A percentile compares a stretch with the other conserved stretches of the same genome.
These are phyloP conservation scores for Nitzschia putrida DNA, from an alignment of 108 stramenopile genomes.

Conservation along the genomic window DNA sequence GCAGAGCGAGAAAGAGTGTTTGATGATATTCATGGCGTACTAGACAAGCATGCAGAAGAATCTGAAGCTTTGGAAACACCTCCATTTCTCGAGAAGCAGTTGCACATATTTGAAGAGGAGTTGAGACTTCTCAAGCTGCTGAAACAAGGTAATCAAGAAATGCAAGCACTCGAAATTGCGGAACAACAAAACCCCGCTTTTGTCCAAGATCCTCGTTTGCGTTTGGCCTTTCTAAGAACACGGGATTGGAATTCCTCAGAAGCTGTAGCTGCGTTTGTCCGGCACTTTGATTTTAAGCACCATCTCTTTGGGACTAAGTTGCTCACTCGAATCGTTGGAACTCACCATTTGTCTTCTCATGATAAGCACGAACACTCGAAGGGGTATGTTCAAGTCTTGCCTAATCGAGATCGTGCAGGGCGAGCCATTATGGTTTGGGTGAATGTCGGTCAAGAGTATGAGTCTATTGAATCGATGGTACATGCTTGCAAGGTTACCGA, in stretches of 20 bases:
- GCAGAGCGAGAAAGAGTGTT: not conserved
- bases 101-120: not conserved
- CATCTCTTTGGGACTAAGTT: slow-evolving; percentile 37
- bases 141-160: not conserved
- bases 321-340: slow-evolving; percentile 17
- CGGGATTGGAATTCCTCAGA: slow-evolving; percentile 31
- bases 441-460: slow-evolving; percentile 8
- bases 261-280: slow-evolving; percentile 34
- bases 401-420: slow-evolving; percentile 20
- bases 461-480: slow-evolving; percentile 11
- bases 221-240: slow-evolving; percentile 36
- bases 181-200: slow-evolving; percentile 11
- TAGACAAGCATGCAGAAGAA: not conserved
- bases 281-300: slow-evolving; percentile 35
- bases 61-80: not conserved
- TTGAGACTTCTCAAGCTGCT: not conserved
- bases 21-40: not conserved
- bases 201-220: slow-evolving; percentile 27
- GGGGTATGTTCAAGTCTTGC: slow-evolving; percentile 19
- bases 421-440: not conserved
- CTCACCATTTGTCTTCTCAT: slow-evolving; percentile 27
- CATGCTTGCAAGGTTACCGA: no score
- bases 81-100: not conserved
- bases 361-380: slow-evolving; percentile 13
- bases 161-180: slow-evolving; percentile 13